A percentile compares a stretch with the other conserved stretches of the same genome.
These are phyloP conservation scores for Cladochytrium replicatum DNA, from an alignment of 192 early-diverging fungal species.

Conservation along the genomic window DNA sequence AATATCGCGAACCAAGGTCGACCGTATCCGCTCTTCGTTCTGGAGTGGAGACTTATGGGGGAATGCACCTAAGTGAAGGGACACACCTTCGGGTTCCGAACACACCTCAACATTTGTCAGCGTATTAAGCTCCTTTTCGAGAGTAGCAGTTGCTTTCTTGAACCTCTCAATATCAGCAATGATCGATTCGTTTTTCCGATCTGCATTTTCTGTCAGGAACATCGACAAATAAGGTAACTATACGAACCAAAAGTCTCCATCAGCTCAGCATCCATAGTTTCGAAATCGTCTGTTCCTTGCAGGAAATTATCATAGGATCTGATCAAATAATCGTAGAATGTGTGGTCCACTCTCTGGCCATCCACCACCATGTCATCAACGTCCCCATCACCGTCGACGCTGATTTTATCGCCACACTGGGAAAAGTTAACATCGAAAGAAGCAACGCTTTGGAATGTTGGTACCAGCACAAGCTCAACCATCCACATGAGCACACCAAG, in stretches of 20 bases:
- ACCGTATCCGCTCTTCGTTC: too few relatives aligned
- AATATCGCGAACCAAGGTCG: too few relatives aligned
- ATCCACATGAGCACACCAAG: constrained; percentile 68
- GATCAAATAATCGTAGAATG: constrained; percentile 62
- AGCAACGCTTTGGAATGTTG: too few relatives aligned
- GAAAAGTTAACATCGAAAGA: too few relatives aligned
- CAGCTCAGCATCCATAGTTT: constrained; percentile 44
- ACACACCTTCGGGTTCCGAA: too few relatives aligned
- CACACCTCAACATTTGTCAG: constrained; percentile 33
- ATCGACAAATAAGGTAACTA: not conserved
- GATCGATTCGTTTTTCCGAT: constrained; percentile 45
- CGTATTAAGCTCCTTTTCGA: constrained; percentile 40
- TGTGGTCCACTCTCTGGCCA: constrained; percentile 37
- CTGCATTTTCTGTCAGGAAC: constrained; percentile 7
- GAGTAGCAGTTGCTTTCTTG: constrained; percentile 29
- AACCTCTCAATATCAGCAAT: constrained; percentile 29
- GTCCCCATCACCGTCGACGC: too few relatives aligned
- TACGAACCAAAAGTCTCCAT: constrained; percentile 42
- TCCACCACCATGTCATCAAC: constrained; percentile 11
- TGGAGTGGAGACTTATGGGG: too few relatives aligned
- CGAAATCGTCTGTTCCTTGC: constrained; percentile 53
- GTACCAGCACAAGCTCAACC: constrained; percentile 59
- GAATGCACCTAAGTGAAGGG: too few relatives aligned
- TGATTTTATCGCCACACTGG: too few relatives aligned
- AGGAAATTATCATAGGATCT: constrained; percentile 57